These are phyloP conservation scores for Claviceps pazoutovae DNA, from an alignment of 2,329 filamentous ascomycete species.

Conservation along the genomic window DNA sequence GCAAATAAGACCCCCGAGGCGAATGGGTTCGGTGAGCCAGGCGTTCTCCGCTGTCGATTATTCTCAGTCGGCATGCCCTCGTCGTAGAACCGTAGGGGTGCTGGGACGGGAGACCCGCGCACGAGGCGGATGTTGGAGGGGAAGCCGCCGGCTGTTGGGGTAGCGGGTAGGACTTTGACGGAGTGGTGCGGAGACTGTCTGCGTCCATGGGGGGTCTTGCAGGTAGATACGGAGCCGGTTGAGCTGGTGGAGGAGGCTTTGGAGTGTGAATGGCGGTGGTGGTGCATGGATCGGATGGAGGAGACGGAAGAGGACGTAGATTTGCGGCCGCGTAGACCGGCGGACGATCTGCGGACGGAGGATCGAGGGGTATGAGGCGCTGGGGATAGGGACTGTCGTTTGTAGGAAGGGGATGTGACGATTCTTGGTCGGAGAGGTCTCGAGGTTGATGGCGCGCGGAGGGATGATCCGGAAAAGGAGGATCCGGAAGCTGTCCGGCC, in stretches of 20 bases:
- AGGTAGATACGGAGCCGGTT: constrained; percentile 56
- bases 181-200: constrained; percentile 73
- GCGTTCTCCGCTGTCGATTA: constrained; percentile 14
- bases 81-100: constrained; percentile 39
- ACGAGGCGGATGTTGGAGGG: constrained; percentile 79
- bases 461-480: constrained; percentile 9
- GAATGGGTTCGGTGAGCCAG: constrained; percentile 44
- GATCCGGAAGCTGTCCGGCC: constrained; percentile 12
- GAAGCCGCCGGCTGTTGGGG: constrained; percentile 61
- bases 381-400: constrained; percentile 72
- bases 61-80: constrained; percentile 39
- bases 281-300: constrained; percentile 81
- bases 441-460: constrained; percentile 15
- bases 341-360: constrained; percentile 69
- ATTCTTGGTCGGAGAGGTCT: constrained; percentile 15
- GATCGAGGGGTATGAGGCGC: constrained; percentile 79
- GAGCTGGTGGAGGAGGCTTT: constrained; percentile 91
- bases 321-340: constrained; percentile 76
- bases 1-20: constrained; percentile 59
- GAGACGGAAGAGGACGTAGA: constrained; percentile 93
- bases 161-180: constrained; percentile 88
- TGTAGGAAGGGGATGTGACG: constrained; percentile 30
- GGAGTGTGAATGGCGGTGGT: constrained; percentile 74
- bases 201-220: constrained; percentile 49
- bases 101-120: constrained; percentile 40